phyloP scores from a whole-genome alignment of 176 grass and related monocot genomes.

The barley (Hordeum vulgare) region MorexV3_pseudomolecules_assembly NC_058522.1:116121445-116121944 shows the following conservation, averaged over 20 bases:
- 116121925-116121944: not conserved
- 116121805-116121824: not conserved
- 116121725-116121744: slow-evolving; percentile 51
- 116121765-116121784: not conserved
- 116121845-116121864: not conserved
- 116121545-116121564: too few species aligned
- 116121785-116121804: not conserved
- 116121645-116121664: not conserved
- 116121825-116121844: not conserved
- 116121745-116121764: not conserved
- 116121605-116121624: too few species aligned
- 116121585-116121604: too few species aligned
- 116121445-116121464: too few species aligned
- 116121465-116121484: too few species aligned
- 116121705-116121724: slow-evolving; percentile 38
- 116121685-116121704: slow-evolving; percentile 8
- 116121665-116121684: not conserved
- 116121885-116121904: not conserved
- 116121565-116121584: too few species aligned
- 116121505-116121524: too few species aligned
- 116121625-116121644: not conserved
- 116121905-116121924: not conserved
- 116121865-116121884: not conserved
- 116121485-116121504: too few species aligned
- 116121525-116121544: too few species aligned